Base-by-base conservation (phyloP, 2,329 filamentous ascomycete species). In the Ciborinia camelliae region DNA sequence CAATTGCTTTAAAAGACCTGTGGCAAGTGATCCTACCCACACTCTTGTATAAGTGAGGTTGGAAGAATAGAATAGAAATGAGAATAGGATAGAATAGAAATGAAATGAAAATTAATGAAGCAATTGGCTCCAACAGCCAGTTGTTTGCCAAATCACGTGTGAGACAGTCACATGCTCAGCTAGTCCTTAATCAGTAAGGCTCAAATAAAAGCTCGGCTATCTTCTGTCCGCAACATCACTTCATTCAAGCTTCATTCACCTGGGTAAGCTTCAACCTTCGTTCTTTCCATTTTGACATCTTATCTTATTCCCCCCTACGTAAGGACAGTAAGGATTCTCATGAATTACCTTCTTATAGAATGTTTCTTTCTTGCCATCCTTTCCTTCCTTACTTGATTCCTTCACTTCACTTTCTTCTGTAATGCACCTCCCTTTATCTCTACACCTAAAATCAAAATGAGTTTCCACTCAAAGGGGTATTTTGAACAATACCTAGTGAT, bases 161-260 rank as follows among this genome's bases (percentile, higher is more conserved):
- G 2, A 47, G 1, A 20, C 2, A 6, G 4, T 7, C 0, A n/a
- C n/a, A 26, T 20, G 20, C 8, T 1, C n/a, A 3, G n/a, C 41
- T 47, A 58, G 55, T 58, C 28, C 41, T 18, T 18, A 35, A 45
- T 23, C 5, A 12, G 54, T 47, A 58, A 58, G 41, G 39, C 7
- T 23, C 4, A 30, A n/a, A n/a, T n/a, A n/a, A 47, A 23, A 23
- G n/a, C 55, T 58, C 54, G 41, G 39, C 28, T 58, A 47, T 28
- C 41, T 20, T 35, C 28, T 47, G 28, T 35, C 28, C 20, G 6
- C 41, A 59, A 59, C 41, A 26, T 59, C 55, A 59, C 41, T 59
- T 59, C 41, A 59, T 18, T 47, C 41, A 58, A 8, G 41, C 55
- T 37, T 59, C 41, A n/a, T 59, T 47, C 41, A n/a, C n/a, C n/a